Conservation (phyloP, 352 stramenopile species). For the Aphanomyces invadans region DNA sequence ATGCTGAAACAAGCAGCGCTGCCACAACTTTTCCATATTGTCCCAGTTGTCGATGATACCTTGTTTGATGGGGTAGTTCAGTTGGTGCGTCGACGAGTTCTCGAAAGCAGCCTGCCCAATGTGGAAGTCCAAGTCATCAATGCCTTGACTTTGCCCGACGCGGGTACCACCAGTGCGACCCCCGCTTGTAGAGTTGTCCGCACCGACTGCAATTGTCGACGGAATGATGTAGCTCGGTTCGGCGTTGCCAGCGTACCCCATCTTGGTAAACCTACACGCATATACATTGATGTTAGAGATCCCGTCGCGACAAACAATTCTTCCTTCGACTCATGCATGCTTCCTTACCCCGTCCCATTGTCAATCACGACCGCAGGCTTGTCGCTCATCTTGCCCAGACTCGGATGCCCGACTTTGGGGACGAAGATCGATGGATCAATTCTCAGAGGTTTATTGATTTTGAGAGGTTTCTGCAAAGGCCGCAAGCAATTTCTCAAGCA, state of each 20-base stretch:
- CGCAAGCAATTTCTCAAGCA: not conserved
- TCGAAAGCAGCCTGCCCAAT: slow-evolving; percentile 90
- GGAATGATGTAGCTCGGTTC: slow-evolving; percentile 94
- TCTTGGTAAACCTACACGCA: slow-evolving; percentile 90
- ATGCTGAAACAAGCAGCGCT: slow-evolving; percentile 90
- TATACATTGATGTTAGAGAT: not conserved
- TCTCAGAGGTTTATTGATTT: slow-evolving; percentile 12
- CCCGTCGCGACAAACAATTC: not conserved
- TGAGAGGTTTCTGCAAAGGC: slow-evolving; percentile 1
- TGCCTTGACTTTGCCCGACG: slow-evolving; percentile 80
- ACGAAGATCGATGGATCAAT: slow-evolving; percentile 22
- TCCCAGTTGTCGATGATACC: slow-evolving; percentile 93
- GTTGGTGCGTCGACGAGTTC: slow-evolving; percentile 86
- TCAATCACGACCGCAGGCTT: slow-evolving; percentile 95
- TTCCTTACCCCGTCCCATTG: slow-evolving; percentile 89
- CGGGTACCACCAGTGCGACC: slow-evolving; percentile 18
- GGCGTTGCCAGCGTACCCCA: slow-evolving; percentile 92
- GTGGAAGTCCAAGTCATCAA: slow-evolving; percentile 94
- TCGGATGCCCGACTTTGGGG: slow-evolving; percentile 3
- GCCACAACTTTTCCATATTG: slow-evolving; percentile 93
- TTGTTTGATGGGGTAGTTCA: slow-evolving; percentile 86
- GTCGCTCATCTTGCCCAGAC: slow-evolving; percentile 20
- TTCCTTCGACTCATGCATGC: not conserved
- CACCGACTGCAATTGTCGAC: slow-evolving; percentile 85
- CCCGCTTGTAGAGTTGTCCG: slow-evolving; percentile 38